Base-by-base conservation (phyloP, 805 yeast species). In the Ogataea degrootiae region DNA sequence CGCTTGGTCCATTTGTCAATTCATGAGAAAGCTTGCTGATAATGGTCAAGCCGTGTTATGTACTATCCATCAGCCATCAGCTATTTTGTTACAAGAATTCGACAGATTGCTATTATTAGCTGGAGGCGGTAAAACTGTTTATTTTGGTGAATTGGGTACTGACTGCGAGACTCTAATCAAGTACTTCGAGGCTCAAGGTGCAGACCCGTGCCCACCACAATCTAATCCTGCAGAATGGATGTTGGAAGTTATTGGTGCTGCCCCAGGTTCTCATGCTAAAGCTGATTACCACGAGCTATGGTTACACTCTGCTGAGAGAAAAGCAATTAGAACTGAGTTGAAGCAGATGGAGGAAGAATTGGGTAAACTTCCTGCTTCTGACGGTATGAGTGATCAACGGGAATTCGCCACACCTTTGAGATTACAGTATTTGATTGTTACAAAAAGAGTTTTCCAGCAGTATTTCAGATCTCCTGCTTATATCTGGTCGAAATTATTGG, bases 181-280 rank as follows among this genome's bases (percentile, higher is more conserved):
- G 21, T 19, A 19, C 21, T 19, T 19, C 21, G 21, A 19, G 21
- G 21, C 21, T 19, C 21, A 4, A 19, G 21, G 21, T 3, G 21
- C 21, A 19, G 21, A 19, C 21, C 21, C 21, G 4, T 19, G 21
- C 69, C 90, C 91, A 19, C 68, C 72, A 6, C 72, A 73, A 38
- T 89, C 87, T 5, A 86, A 86, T 55, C 94, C 92, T 33, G 92
- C 91, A 14, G 96, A 88, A 70, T 89, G 95, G 94, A 89, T 89
- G 96, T 72, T 89, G 67, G 85, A 85, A 52, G 86, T 83, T 53
- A 85, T 84, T 58, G 90, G 91, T 59, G 90, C 90, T 45, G 89
- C 90, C 34, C 90, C 90, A 6, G 90, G 89, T 45, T 79, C 87
- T 34, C 83, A 80, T 56, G 86, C 89, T 17, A 72, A 73, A 42